A percentile compares a stretch with the other conserved stretches of the same genome.
These are phyloP conservation scores for Dinochytrium kinnereticum DNA, from an alignment of 371 early-diverging fungal genomes.

Conservation along the genomic window DNA sequence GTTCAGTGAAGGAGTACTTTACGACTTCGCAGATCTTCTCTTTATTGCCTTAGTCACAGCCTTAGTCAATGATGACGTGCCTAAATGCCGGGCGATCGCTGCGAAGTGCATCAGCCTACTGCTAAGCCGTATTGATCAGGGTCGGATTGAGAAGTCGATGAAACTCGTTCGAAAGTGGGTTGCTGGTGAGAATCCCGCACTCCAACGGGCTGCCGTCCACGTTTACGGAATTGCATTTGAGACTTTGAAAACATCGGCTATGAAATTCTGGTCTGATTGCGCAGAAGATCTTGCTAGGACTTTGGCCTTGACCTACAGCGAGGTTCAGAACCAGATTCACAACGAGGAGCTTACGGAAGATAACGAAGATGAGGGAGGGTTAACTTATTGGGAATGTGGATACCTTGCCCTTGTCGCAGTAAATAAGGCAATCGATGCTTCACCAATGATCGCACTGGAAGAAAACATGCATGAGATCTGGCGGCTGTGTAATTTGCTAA, in stretches of 20 bases:
- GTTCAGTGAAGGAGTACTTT: slow-evolving; percentile 74
- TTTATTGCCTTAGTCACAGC: slow-evolving; percentile 83
- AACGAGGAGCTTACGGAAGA: not conserved
- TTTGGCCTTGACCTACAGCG: slow-evolving; percentile 30
- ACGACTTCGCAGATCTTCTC: slow-evolving; percentile 78
- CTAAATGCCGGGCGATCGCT: slow-evolving; percentile 88
- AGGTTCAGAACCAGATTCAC: not conserved
- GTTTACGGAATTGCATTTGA: slow-evolving; percentile 84
- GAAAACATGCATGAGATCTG: not conserved
- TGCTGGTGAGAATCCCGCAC: slow-evolving; percentile 26
- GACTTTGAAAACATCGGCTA: slow-evolving; percentile 61
- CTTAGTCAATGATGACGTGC: slow-evolving; percentile 88
- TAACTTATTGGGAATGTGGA: slow-evolving; percentile 20
- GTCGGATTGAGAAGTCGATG: slow-evolving; percentile 31
- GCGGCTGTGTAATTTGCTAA: slow-evolving; percentile 35
- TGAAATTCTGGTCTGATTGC: slow-evolving; percentile 57
- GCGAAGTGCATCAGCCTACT: slow-evolving; percentile 73
- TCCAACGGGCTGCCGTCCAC: slow-evolving; percentile 71
- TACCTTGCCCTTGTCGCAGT: slow-evolving; percentile 9
- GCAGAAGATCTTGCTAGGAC: slow-evolving; percentile 55
- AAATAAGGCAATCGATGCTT: slow-evolving; percentile 9
- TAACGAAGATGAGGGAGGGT: not conserved
- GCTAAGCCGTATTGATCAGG: slow-evolving; percentile 57
- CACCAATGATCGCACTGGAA: not conserved
- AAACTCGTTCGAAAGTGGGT: slow-evolving; percentile 74